These are phyloP conservation scores for Termitomyces sp. DNA, from an alignment of 768 basidiomycete species.

Conservation along the genomic window DNA sequence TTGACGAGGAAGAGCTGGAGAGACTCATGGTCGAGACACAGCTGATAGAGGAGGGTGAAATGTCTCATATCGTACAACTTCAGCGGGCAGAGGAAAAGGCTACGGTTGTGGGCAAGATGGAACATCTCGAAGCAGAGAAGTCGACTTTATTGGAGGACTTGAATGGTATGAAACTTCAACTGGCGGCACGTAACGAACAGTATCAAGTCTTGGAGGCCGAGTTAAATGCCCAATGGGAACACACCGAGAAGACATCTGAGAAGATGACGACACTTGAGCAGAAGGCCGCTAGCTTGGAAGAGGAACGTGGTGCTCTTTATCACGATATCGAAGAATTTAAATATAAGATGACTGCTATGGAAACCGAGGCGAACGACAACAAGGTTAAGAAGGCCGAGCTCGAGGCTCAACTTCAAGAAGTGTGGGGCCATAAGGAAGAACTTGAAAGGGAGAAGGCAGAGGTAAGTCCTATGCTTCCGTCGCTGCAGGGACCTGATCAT, in stretches of 20 bases:
- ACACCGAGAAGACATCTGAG: slow-evolving; percentile 53
- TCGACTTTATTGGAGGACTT: slow-evolving; percentile 36
- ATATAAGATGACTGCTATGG: slow-evolving; percentile 37
- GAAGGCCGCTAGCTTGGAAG: slow-evolving; percentile 28
- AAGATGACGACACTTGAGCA: slow-evolving; percentile 33
- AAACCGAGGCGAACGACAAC: slow-evolving; percentile 48
- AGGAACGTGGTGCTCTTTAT: slow-evolving; percentile 34
- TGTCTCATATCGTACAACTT: slow-evolving; percentile 33
- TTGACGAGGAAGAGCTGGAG: slow-evolving; percentile 39
- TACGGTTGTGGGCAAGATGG: slow-evolving; percentile 35
- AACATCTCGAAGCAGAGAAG: slow-evolving; percentile 40
- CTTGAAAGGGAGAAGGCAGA: slow-evolving; percentile 51
- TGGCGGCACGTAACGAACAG: slow-evolving; percentile 39
- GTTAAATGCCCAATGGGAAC: slow-evolving; percentile 66
- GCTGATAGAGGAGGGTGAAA: slow-evolving; percentile 28
- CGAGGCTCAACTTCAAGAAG: slow-evolving; percentile 49
- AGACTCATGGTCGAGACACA: slow-evolving; percentile 34
- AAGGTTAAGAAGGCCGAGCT: slow-evolving; percentile 53
- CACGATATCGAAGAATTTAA: slow-evolving; percentile 37
- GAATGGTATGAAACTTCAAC: slow-evolving; percentile 31
- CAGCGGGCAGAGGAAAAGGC: slow-evolving; percentile 48
- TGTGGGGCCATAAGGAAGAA: slow-evolving; percentile 44
- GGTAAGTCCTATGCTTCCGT: slow-evolving; percentile 28
- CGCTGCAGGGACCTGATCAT: not conserved
- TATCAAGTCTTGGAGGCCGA: slow-evolving; percentile 49